Evolutionary conservation across 75 land plant genomes (phyloP), one percentile per base, ranked within the genome.

Genomic region (Pseudotsuga menziesii): DNA sequence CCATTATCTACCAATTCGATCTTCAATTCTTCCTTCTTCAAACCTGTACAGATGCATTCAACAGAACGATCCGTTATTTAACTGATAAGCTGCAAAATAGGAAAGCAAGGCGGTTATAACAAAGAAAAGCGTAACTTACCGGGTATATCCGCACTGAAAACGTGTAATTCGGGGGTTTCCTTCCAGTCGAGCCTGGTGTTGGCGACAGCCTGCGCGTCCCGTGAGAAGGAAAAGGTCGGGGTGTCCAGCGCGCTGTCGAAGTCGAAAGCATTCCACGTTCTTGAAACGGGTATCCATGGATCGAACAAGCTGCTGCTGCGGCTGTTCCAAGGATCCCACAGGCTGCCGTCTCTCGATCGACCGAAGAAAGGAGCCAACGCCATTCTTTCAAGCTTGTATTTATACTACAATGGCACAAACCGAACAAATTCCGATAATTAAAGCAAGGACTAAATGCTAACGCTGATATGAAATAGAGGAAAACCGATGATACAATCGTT

Each of bases 81-180:
- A 44, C 48, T 44, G 8, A 44, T 5, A 44, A 8, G 8, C 48
- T 8, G 48, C 48, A 44, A n/a, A 44, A 44, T 44, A 1, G 48
- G 9, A 4, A 44, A 6, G 48, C 48, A 8, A 8, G 1, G 48
- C 8, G 0, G 1, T 44, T 44, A 5, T 5, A 32, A 16, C 13
- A 32, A 5, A 17, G 5, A 5, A 32, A 16, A 64, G 27, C 0
- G 13, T 0, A 13, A 23, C 16, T 54, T 36, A 80, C 90, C 86
- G 61, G 88, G 90, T 44, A 86, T 64, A 54, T 89, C 90, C 58
- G 79, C 89, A 2, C 41, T 77, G 80, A 89, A 79, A 67, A 86
- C 70, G 48, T 89, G 90, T 15, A 84, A 82, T 25, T 75, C 75
- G 60, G 79, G 86, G 13, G 90, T 89, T 73, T 86, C 87, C 29